phyloP scores from a whole-genome alignment of 768 basidiomycete species.

The Russula sp. region DNA sequence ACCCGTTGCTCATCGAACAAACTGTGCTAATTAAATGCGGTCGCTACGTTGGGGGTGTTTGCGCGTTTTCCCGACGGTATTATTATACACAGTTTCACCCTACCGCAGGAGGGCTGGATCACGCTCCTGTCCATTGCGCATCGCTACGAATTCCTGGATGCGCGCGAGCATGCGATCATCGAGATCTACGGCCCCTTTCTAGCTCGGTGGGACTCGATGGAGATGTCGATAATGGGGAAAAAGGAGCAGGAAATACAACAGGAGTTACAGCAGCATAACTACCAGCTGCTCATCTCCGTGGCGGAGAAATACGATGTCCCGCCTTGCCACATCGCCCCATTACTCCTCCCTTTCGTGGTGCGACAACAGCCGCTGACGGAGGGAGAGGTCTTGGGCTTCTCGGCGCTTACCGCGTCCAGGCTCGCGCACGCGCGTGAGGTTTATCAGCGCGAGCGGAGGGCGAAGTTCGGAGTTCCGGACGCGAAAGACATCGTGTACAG shows the following conservation, averaged over 20 bases:
- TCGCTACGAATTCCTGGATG: conserved; percentile 20
- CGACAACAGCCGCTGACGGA: conserved; percentile 7
- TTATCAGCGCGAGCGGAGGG: too few relatives aligned
- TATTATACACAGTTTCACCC: neutral
- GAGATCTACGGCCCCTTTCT: conserved; percentile 8
- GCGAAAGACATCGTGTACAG: conserved; percentile 2
- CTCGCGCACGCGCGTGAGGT: conserved; percentile 22
- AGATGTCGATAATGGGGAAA: too few relatives aligned
- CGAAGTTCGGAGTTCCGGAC: too few relatives aligned
- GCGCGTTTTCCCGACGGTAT: neutral
- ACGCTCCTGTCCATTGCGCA: conserved; percentile 19
- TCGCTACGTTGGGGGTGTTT: too few relatives aligned
- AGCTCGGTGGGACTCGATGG: neutral
- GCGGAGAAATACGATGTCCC: conserved; percentile 19
- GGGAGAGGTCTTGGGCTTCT: conserved; percentile 11
- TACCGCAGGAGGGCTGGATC: conserved; percentile 19
- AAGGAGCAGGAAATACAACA: neutral
- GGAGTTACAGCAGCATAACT: conserved; percentile 1
- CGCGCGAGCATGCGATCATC: conserved; percentile 14
- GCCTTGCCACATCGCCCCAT: neutral
- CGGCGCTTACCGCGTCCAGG: conserved; percentile 16
- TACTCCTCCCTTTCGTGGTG: conserved; percentile 7
- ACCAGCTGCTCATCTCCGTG: conserved; percentile 10
- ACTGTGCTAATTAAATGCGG: too few relatives aligned
- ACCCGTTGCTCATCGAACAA: too few relatives aligned